Evolutionary conservation across 169 alveolate species (phyloP).

Genomic region (Plasmodium vivax): DNA sequence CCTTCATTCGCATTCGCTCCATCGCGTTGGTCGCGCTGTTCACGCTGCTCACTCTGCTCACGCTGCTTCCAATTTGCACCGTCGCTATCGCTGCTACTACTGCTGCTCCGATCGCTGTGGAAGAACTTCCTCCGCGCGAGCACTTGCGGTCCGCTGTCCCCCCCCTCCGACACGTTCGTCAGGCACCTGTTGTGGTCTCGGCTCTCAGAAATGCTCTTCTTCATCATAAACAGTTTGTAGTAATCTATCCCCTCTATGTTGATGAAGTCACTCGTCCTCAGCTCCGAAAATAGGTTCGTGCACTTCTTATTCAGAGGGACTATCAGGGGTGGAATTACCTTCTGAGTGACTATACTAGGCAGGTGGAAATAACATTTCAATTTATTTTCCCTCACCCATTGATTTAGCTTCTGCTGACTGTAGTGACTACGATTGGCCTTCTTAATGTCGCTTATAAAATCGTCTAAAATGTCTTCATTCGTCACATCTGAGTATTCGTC

Average conservation of each 20-base stretch:
- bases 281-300: slow-evolving; percentile 47
- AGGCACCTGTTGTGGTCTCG: not conserved
- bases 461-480: not conserved
- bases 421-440: not conserved
- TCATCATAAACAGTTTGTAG: slow-evolving; percentile 36
- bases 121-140: not conserved
- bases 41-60: not conserved
- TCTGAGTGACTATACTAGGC: slow-evolving; percentile 51
- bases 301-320: slow-evolving; percentile 34
- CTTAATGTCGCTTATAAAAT: slow-evolving; percentile 14
- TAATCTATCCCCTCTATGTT: slow-evolving; percentile 37
- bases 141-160: not conserved
- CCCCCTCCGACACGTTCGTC: slow-evolving; percentile 5
- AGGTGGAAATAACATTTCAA: not conserved
- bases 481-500: not conserved
- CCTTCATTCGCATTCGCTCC: not conserved
- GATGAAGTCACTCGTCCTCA: slow-evolving; percentile 25
- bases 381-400: not conserved
- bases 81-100: not conserved
- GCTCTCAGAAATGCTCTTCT: slow-evolving; percentile 4
- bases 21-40: not conserved
- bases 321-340: slow-evolving; percentile 51
- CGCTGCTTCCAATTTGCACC: not conserved
- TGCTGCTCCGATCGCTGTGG: not conserved
- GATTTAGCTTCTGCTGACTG: not conserved